Evolutionary conservation across 495 filamentous ascomycete species (phyloP).

Genomic region (Cercophora scortea): DNA sequence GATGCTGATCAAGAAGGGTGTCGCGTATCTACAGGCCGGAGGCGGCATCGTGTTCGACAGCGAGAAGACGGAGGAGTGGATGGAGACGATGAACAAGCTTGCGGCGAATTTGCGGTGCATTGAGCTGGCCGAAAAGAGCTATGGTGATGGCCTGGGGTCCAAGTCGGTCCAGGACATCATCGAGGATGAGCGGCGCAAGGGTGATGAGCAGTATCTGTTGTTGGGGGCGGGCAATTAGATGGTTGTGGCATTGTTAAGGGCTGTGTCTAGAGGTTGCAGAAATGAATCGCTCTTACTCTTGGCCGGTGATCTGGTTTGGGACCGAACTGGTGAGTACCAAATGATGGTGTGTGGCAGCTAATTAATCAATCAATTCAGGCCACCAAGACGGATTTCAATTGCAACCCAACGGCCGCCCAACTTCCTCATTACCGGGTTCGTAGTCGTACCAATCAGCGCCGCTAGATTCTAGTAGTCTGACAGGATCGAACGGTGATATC

Average conservation of each 20-base stretch:
- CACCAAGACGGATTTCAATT: no score
- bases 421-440: no score
- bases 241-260: not conserved
- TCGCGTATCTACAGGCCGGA: constrained; percentile 92
- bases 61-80: constrained; percentile 86
- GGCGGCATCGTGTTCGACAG: constrained; percentile 97
- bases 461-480: no score
- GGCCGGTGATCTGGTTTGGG: no score
- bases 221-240: constrained; percentile 12
- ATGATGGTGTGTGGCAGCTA: no score
- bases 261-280: not conserved
- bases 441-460: no score
- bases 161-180: constrained; percentile 29
- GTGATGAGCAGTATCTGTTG: constrained; percentile 20
- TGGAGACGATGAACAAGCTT: constrained; percentile 97
- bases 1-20: constrained; percentile 86
- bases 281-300: no score
- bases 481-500: no score
- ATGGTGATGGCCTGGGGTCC: constrained; percentile 20
- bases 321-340: no score
- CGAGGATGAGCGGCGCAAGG: constrained; percentile 27
- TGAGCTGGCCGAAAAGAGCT: constrained; percentile 71
- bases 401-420: no score
- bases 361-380: no score
- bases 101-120: constrained; percentile 84